phyloP scores from a whole-genome alignment of 306 rosid genomes.

The Macrotyloma uniflorum region DNA sequence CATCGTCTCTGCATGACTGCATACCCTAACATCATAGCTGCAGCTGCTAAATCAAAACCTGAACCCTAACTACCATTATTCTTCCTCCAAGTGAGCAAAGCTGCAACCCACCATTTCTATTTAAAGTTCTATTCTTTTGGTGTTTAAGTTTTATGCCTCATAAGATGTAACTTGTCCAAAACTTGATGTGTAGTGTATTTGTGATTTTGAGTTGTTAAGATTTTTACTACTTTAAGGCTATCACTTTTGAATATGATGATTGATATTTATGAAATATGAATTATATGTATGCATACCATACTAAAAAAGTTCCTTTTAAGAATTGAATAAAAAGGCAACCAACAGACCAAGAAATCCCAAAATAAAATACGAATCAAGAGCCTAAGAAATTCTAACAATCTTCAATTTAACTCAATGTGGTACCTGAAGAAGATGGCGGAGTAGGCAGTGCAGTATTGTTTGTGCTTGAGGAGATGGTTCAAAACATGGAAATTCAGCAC shows the following conservation, averaged over 20 bases:
- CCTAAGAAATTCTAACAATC: slow-evolving; percentile 9
- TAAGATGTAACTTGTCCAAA: not conserved
- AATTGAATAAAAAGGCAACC: slow-evolving; percentile 10
- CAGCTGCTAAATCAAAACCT: not conserved
- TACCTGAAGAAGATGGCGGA: slow-evolving; percentile 99
- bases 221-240: not conserved
- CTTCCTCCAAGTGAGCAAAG: not conserved
- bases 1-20: not conserved
- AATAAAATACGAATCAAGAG: not conserved
- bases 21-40: not conserved
- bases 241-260: not conserved
- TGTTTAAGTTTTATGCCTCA: not conserved
- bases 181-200: not conserved
- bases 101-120: not conserved
- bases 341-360: slow-evolving; percentile 15
- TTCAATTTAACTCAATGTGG: slow-evolving; percentile 28
- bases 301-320: slow-evolving; percentile 7
- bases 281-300: not conserved
- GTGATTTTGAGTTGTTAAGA: not conserved
- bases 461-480: slow-evolving; percentile 99
- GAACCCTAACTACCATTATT: not conserved
- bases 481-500: slow-evolving; percentile 98
- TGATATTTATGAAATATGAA: not conserved
- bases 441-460: slow-evolving; percentile 93
- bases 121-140: not conserved